These are phyloP conservation scores for Henningerozyma blattae DNA, from an alignment of 805 yeast species.

Conservation along the genomic window DNA sequence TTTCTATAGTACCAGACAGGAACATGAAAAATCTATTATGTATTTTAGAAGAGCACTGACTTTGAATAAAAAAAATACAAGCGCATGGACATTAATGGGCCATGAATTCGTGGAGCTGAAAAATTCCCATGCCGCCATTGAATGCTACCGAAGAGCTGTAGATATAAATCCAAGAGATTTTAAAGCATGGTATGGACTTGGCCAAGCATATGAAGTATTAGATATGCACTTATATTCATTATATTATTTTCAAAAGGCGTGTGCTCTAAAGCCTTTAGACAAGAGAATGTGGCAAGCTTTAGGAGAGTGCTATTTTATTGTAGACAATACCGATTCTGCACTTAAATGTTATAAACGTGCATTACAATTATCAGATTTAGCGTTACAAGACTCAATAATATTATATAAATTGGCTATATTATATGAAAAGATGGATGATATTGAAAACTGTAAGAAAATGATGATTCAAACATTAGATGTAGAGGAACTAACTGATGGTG, in stretches of 20 bases:
- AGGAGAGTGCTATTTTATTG: conserved; percentile 77
- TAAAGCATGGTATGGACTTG: conserved; percentile 96
- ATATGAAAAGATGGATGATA: conserved; percentile 44
- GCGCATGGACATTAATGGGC: conserved; percentile 98
- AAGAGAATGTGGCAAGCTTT: conserved; percentile 95
- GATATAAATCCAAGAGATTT: conserved; percentile 83
- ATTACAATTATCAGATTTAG: conserved; percentile 36
- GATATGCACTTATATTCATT: conserved; percentile 91
- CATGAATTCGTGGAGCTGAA: conserved; percentile 95
- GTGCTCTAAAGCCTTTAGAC: conserved; percentile 78
- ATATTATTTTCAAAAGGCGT: conserved; percentile 85
- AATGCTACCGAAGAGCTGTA: conserved; percentile 85
- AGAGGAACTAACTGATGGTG: conserved; percentile 50
- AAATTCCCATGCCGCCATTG: conserved; percentile 95
- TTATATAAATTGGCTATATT: conserved; percentile 54
- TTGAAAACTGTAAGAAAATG: conserved; percentile 40
- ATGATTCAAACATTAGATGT: conserved; percentile 48
- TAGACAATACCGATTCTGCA: conserved; percentile 59
- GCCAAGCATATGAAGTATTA: conserved; percentile 93
- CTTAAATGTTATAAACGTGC: conserved; percentile 77
- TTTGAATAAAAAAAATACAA: conserved; percentile 63
- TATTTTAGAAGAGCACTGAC: conserved; percentile 84
- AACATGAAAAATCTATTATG: conserved; percentile 90
- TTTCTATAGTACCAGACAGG: conserved; percentile 80
- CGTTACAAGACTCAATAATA: conserved; percentile 43